phyloP scores from a whole-genome alignment of 1,284 basidiomycete species.

The Pseudozyma tsukubaensis region DNA sequence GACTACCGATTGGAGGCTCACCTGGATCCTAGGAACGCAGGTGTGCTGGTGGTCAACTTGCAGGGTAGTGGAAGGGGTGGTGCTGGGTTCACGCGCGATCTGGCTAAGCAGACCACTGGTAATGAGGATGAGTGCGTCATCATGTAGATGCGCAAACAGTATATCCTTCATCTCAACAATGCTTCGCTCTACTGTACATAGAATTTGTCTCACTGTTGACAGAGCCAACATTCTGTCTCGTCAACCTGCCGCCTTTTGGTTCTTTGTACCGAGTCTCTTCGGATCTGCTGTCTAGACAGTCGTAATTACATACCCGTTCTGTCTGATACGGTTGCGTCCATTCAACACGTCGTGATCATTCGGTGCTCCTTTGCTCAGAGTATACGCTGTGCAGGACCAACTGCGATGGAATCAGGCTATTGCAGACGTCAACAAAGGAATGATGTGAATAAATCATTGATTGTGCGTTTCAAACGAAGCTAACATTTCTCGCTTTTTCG shows the following conservation, averaged over 20 bases:
- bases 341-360: too few relatives aligned
- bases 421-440: too few relatives aligned
- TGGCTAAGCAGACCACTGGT: slow-evolving; percentile 60
- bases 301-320: slow-evolving; percentile 18
- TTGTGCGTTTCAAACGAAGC: too few relatives aligned
- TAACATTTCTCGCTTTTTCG: neutral
- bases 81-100: slow-evolving; percentile 59
- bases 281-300: neutral
- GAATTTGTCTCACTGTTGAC: too few relatives aligned
- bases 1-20: slow-evolving; percentile 82
- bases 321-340: too few relatives aligned
- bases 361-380: neutral
- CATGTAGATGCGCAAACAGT: slow-evolving; percentile 17
- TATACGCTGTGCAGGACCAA: neutral
- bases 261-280: neutral
- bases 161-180: neutral
- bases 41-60: slow-evolving; percentile 87
- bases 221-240: too few relatives aligned
- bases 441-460: too few relatives aligned
- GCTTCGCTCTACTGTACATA: too few relatives aligned
- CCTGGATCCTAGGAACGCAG: slow-evolving; percentile 83
- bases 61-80: slow-evolving; percentile 70
- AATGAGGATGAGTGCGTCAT: slow-evolving; percentile 58
- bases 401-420: neutral
- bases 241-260: neutral